phyloP scores from a whole-genome alignment of 2,329 filamentous ascomycete genomes.

The Clarireedia sp. region DNA sequence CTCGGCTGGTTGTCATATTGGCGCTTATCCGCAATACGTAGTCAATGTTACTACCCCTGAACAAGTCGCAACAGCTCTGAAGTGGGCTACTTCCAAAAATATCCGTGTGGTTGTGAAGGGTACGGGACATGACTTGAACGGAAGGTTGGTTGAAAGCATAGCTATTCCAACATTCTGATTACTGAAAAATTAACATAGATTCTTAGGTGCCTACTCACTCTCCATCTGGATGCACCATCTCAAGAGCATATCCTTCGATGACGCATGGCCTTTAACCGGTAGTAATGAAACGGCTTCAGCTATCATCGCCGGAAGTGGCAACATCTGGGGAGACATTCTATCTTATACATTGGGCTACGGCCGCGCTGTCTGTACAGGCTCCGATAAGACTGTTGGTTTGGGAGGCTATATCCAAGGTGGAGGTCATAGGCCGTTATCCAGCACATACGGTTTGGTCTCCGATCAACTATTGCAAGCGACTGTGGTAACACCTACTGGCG shows the following conservation, averaged over 20 bases:
- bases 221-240: conserved; percentile 16
- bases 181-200: conserved; percentile 18
- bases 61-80: conserved; percentile 32
- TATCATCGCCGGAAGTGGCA: conserved; percentile 8
- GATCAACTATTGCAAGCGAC: conserved; percentile 37
- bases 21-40: conserved; percentile 31
- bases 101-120: conserved; percentile 36
- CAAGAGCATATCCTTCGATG: background rate
- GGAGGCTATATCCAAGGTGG: conserved; percentile 35
- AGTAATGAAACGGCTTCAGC: background rate
- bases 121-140: conserved; percentile 35
- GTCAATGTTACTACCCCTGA: conserved; percentile 32
- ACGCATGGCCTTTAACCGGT: conserved; percentile 1
- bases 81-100: conserved; percentile 38
- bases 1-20: background rate
- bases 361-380: conserved; percentile 4
- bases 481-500: conserved; percentile 12
- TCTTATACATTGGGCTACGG: background rate
- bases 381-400: conserved; percentile 1
- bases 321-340: conserved; percentile 3
- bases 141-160: background rate
- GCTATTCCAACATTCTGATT: conserved; percentile 17
- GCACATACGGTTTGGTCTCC: conserved; percentile 35
- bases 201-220: conserved; percentile 20
- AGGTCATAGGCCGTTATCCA: conserved; percentile 34